Percentiles rank a stretch among this genome's conserved stretches.
Conservation (phyloP, 208 protist genomes). For the Trypanosoma mega region DNA sequence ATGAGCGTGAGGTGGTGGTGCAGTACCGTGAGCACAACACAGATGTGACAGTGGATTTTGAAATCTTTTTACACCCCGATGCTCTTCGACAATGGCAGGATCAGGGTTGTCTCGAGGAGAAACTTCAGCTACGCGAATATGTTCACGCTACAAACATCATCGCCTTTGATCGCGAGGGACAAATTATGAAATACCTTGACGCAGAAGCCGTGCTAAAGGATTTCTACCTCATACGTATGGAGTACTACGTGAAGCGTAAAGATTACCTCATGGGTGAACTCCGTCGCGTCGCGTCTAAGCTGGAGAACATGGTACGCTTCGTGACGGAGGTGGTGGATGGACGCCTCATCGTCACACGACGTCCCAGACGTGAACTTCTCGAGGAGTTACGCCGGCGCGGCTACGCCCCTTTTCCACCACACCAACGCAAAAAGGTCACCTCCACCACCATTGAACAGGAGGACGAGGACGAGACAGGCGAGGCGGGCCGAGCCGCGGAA, state of each 20-base stretch:
- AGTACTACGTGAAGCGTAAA: slow-evolving; percentile 97
- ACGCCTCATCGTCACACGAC: slow-evolving; percentile 89
- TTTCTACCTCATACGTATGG: slow-evolving; percentile 96
- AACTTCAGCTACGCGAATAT: slow-evolving; percentile 90
- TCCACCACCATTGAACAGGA: slow-evolving; percentile 72
- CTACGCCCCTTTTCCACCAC: slow-evolving; percentile 89
- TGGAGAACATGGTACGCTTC: slow-evolving; percentile 99
- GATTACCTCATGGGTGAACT: slow-evolving; percentile 91
- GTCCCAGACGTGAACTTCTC: slow-evolving; percentile 94
- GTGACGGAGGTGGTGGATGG: slow-evolving; percentile 96
- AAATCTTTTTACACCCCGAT: slow-evolving; percentile 89
- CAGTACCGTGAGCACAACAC: slow-evolving; percentile 97
- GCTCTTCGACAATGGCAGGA: slow-evolving; percentile 72
- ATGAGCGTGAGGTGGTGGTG: slow-evolving; percentile 87
- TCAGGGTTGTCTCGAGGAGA: slow-evolving; percentile 86
- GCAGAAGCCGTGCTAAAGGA: slow-evolving; percentile 94
- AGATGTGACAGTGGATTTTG: slow-evolving; percentile 96
- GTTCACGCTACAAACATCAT: slow-evolving; percentile 97
- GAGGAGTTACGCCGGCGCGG: slow-evolving; percentile 85
- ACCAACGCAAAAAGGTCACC: slow-evolving; percentile 81
- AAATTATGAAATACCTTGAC: slow-evolving; percentile 95
- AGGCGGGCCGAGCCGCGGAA: slow-evolving; percentile 1
- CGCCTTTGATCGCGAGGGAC: slow-evolving; percentile 95
- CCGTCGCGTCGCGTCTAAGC: slow-evolving; percentile 74
- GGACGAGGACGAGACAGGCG: slow-evolving; percentile 38